Evolutionary conservation across 495 filamentous ascomycete genomes (phyloP).

Genomic region (Podospora pseudopauciseta): DNA sequence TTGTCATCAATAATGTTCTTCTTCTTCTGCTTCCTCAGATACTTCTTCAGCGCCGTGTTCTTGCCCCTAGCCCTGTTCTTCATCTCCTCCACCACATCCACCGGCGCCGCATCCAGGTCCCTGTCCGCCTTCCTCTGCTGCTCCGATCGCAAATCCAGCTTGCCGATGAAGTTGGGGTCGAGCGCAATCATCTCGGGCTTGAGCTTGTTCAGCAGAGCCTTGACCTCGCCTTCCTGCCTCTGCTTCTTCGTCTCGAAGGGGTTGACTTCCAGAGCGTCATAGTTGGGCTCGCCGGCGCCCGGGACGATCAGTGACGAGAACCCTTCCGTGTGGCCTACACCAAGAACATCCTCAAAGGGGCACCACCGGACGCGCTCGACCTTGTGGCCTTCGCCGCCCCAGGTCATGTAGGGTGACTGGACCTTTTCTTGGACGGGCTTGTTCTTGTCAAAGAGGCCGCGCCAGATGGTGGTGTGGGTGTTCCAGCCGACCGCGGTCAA

Average conservation of each 20-base stretch:
- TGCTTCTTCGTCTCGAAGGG: constrained; percentile 96
- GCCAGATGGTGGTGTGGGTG: constrained; percentile 84
- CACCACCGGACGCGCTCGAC: constrained; percentile 87
- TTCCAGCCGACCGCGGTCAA: constrained; percentile 90
- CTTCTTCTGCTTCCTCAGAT: constrained; percentile 81
- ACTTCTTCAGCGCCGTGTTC: constrained; percentile 82
- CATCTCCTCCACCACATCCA: constrained; percentile 66
- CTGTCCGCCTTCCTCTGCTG: constrained; percentile 67
- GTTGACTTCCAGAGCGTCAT: constrained; percentile 88
- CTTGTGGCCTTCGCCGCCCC: constrained; percentile 79
- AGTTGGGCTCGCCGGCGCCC: constrained; percentile 94
- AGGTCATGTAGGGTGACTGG: constrained; percentile 85
- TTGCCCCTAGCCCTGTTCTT: constrained; percentile 79
- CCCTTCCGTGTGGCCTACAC: constrained; percentile 76
- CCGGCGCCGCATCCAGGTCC: constrained; percentile 69
- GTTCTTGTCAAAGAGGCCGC: constrained; percentile 72
- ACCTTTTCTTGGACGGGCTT: constrained; percentile 68
- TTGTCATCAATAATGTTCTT: constrained; percentile 93
- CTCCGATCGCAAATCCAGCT: constrained; percentile 71
- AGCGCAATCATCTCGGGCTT: constrained; percentile 96
- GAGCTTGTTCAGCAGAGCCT: constrained; percentile 82
- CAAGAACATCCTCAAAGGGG: constrained; percentile 89
- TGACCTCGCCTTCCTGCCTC: constrained; percentile 89
- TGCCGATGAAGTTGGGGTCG: constrained; percentile 85
- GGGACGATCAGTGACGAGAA: constrained; percentile 88